These are phyloP conservation scores for Lunularia cruciata DNA, from an alignment of 225 moss, liverwort and hornwort species.

Conservation along the genomic window DNA sequence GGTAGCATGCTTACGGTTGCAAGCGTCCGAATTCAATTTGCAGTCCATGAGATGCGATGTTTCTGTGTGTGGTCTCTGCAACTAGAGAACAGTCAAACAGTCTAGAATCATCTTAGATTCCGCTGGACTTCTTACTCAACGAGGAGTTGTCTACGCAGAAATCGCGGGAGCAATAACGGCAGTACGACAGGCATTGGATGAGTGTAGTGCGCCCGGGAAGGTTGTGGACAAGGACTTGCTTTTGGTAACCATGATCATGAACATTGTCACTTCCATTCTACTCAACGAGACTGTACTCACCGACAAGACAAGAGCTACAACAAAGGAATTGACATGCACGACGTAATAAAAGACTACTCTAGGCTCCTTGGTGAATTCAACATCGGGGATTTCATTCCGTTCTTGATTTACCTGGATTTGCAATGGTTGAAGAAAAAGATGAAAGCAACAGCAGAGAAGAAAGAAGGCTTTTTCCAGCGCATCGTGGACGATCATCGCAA, in stretches of 20 bases:
- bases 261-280: constrained; percentile 25
- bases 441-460: constrained; percentile 11
- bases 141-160: too few species aligned
- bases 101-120: too few species aligned
- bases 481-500: constrained; percentile 35
- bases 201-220: constrained; percentile 14
- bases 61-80: too few species aligned
- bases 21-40: too few species aligned
- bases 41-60: too few species aligned
- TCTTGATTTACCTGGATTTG: constrained; percentile 41
- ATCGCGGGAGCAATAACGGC: constrained; percentile 29
- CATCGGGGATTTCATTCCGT: constrained; percentile 49
- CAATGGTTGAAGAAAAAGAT: constrained; percentile 42
- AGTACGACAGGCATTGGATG: constrained; percentile 14
- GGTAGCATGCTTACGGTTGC: neutral
- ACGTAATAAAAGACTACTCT: constrained; percentile 10
- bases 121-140: too few species aligned
- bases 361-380: constrained; percentile 43
- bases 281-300: constrained; percentile 25
- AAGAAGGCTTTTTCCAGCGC: constrained; percentile 35
- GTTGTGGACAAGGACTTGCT: constrained; percentile 24
- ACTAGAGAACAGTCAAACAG: too few species aligned
- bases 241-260: constrained; percentile 26
- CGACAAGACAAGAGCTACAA: neutral
- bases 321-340: constrained; percentile 25